Evolutionary conservation across 2,329 filamentous ascomycete species (phyloP).

Genomic region (Penicillium sp.): DNA sequence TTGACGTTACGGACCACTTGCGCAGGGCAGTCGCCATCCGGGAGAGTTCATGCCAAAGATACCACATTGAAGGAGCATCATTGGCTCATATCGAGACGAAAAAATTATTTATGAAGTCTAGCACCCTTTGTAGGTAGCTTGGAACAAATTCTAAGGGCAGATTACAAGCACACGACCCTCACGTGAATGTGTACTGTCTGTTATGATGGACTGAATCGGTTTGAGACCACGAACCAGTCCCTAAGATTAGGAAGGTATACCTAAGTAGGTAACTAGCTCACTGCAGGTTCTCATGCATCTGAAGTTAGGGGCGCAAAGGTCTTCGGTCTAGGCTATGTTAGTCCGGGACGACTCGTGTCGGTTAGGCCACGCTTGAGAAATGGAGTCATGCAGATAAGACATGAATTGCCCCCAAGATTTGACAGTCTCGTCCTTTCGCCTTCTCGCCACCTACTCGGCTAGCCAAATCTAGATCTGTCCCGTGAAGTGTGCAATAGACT

Average conservation of each 20-base stretch:
- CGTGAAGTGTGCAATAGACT: background rate
- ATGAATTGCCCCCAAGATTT: too few relatives aligned
- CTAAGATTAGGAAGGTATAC: background rate
- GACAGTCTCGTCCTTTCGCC: background rate
- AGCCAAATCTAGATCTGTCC: background rate
- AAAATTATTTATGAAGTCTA: too few relatives aligned
- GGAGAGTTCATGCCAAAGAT: too few relatives aligned
- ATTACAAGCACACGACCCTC: background rate
- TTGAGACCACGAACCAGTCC: background rate
- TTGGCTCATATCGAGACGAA: too few relatives aligned
- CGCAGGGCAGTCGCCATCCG: background rate
- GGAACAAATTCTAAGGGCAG: too few relatives aligned
- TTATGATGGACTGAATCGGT: background rate
- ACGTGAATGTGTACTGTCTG: background rate
- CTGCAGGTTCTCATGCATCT: background rate
- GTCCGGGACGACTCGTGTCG: background rate
- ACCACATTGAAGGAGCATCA: too few relatives aligned
- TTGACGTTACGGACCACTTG: constrained; percentile 7
- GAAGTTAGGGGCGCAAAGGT: background rate
- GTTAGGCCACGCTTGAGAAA: background rate
- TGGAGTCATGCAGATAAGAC: too few relatives aligned
- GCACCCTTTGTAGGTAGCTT: too few relatives aligned
- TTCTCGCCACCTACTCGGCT: background rate
- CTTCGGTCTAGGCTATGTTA: background rate
- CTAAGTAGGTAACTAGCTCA: background rate